These are phyloP conservation scores for Neofusicoccum kwambonambiense DNA, from an alignment of 2,329 filamentous ascomycete genomes.

Conservation along the genomic window DNA sequence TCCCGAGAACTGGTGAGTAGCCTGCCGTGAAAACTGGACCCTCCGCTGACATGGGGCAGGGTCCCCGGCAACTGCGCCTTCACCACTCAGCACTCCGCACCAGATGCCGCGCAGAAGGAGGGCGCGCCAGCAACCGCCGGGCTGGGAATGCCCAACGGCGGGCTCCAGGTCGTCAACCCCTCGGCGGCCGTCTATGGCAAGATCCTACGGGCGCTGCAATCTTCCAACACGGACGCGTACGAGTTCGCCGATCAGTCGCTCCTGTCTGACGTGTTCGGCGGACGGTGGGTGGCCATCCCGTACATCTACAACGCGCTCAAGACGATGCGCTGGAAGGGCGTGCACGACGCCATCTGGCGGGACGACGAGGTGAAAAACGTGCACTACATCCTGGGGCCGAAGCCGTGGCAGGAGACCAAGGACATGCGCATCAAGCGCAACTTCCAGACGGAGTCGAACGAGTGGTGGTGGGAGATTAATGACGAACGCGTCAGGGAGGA, in stretches of 20 bases:
- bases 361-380: slow-evolving; percentile 62
- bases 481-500: slow-evolving; percentile 50
- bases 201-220: slow-evolving; percentile 49
- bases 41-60: slow-evolving; percentile 29
- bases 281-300: slow-evolving; percentile 58
- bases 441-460: slow-evolving; percentile 42
- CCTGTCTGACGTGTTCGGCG: slow-evolving; percentile 57
- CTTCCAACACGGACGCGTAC: slow-evolving; percentile 48
- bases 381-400: slow-evolving; percentile 61
- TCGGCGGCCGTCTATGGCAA: slow-evolving; percentile 52
- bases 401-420: slow-evolving; percentile 60
- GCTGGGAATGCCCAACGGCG: slow-evolving; percentile 60
- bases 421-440: slow-evolving; percentile 33
- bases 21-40: background rate
- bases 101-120: slow-evolving; percentile 51
- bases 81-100: slow-evolving; percentile 55
- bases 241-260: slow-evolving; percentile 62
- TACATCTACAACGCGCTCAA: slow-evolving; percentile 64
- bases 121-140: slow-evolving; percentile 53
- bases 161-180: slow-evolving; percentile 62
- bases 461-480: slow-evolving; percentile 59
- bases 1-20: slow-evolving; percentile 64
- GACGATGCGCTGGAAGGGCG: slow-evolving; percentile 55
- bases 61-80: slow-evolving; percentile 61
- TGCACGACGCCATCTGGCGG: slow-evolving; percentile 60